These are phyloP conservation scores for Pseudogymnoascus sp. DNA, from an alignment of 2,329 filamentous ascomycete species.

Conservation along the genomic window DNA sequence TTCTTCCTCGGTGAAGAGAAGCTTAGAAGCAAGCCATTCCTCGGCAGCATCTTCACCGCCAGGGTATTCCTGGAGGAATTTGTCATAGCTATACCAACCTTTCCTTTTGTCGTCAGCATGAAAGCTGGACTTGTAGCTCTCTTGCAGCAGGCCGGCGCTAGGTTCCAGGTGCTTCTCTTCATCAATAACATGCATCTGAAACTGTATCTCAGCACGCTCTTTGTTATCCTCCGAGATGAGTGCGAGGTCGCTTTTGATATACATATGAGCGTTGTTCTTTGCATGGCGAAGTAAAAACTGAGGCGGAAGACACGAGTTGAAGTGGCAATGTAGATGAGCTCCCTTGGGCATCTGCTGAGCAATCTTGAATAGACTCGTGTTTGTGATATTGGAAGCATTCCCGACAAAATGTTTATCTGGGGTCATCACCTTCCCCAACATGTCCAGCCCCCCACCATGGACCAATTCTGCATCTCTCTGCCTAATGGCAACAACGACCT, in stretches of 20 bases:
- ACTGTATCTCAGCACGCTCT: slow-evolving; percentile 49
- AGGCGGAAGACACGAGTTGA: slow-evolving; percentile 65
- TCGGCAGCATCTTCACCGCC: slow-evolving; percentile 31
- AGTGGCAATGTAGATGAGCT: slow-evolving; percentile 67
- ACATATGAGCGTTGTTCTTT: slow-evolving; percentile 54
- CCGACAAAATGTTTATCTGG: slow-evolving; percentile 51
- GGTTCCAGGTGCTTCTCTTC: not conserved
- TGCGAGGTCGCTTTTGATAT: slow-evolving; percentile 54
- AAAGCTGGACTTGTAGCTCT: not conserved
- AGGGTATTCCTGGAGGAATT: slow-evolving; percentile 36
- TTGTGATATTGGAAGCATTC: slow-evolving; percentile 45
- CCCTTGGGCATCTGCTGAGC: slow-evolving; percentile 61
- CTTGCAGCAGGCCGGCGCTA: slow-evolving; percentile 8
- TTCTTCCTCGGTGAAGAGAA: slow-evolving; percentile 55
- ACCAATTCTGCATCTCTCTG: slow-evolving; percentile 22
- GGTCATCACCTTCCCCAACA: not conserved
- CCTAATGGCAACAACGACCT: slow-evolving; percentile 24
- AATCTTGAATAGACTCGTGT: slow-evolving; percentile 51
- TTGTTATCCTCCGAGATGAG: slow-evolving; percentile 31
- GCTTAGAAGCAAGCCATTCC: slow-evolving; percentile 54
- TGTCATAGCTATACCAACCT: slow-evolving; percentile 38
- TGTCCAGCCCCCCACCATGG: slow-evolving; percentile 17
- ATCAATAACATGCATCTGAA: slow-evolving; percentile 41
- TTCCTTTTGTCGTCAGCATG: slow-evolving; percentile 37
- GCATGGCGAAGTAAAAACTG: slow-evolving; percentile 51